These are phyloP conservation scores for Pythium angustatum DNA, from an alignment of 352 stramenopile species.

Conservation along the genomic window DNA sequence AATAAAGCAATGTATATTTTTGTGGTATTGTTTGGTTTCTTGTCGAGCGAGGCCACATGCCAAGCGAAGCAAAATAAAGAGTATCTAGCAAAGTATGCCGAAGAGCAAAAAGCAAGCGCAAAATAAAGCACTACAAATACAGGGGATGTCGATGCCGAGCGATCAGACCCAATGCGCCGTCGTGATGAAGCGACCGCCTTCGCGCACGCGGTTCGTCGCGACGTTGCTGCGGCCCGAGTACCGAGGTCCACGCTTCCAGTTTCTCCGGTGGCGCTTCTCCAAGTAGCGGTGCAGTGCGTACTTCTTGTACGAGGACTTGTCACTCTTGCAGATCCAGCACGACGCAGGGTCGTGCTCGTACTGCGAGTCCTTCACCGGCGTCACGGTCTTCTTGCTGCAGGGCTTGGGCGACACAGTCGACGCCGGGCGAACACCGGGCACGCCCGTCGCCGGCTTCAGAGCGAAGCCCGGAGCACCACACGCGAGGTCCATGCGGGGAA, in stretches of 20 bases:
- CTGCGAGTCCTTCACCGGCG: constrained; percentile 26
- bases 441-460: constrained; percentile 17
- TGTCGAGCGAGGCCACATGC: constrained; percentile 22
- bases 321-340: constrained; percentile 89
- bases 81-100: constrained; percentile 9
- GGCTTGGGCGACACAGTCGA: constrained; percentile 52
- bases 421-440: constrained; percentile 13
- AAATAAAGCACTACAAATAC: constrained; percentile 15
- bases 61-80: constrained; percentile 28
- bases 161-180: constrained; percentile 80
- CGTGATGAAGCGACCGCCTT: constrained; percentile 82
- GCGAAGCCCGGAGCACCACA: constrained; percentile 29
- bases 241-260: constrained; percentile 82
- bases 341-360: constrained; percentile 73
- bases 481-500: constrained; percentile 75
- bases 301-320: constrained; percentile 81
- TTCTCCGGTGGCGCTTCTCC: constrained; percentile 78
- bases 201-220: constrained; percentile 74
- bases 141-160: constrained; percentile 10
- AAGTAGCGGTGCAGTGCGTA: constrained; percentile 78
- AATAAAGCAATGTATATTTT: constrained; percentile 16
- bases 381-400: constrained; percentile 44
- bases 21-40: constrained; percentile 13
- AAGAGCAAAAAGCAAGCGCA: constrained; percentile 12
- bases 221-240: constrained; percentile 82